Evolutionary conservation across 2,329 filamentous ascomycete genomes (phyloP), one percentile per base, ranked within the genome.

Genomic region (Gnomoniopsis smithogilvyi): DNA sequence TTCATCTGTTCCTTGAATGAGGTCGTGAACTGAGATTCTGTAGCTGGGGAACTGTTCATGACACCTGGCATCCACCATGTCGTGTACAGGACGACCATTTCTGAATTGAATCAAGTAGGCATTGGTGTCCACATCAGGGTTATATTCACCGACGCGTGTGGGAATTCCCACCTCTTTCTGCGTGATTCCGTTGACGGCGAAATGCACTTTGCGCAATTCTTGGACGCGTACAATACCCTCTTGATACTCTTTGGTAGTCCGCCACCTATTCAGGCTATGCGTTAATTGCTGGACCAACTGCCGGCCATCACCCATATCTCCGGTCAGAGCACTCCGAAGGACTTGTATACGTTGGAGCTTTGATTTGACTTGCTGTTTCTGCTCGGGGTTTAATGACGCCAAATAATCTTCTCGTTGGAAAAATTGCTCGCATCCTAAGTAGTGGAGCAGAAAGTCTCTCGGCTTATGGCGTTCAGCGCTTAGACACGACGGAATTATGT

Each of bases 401-500:
- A 60, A 15, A 12, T 62, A 62, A 2, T 60, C 56, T 47, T 62
- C 60, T 14, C 60, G 56, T 6, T 62, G 60, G 49, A 62, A 62
- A n/a, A 59, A 62, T 14, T 62, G 60, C 21, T 62, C 60, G 46
- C 60, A 62, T 34, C 60, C 60, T 4, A 62, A n/a, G n/a, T 62
- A 62, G 19, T 62, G 60, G 15, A 62, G 60, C 1, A 62, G 48
- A 10, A 60, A 62, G 2, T 62, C 57, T n/a, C 53, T 53, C 2
- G 60, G 60, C 33, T 55, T 59, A 22, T 62, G 60, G 8, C 56
- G 56, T 45, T 62, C 60, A 38, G 60, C 60, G 41, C 56, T 59
- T 1, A 62, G 53, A 34, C 60, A 62, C 26, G 60, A 59, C 33
- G 60, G 60, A 6, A 62, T 48, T 14, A 62, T 62, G 30, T 62